Percentiles rank a stretch among this genome's conserved stretches.
Conservation (phyloP, 2,329 filamentous ascomycete genomes). For the Pyrenochaeta sp. region DNA sequence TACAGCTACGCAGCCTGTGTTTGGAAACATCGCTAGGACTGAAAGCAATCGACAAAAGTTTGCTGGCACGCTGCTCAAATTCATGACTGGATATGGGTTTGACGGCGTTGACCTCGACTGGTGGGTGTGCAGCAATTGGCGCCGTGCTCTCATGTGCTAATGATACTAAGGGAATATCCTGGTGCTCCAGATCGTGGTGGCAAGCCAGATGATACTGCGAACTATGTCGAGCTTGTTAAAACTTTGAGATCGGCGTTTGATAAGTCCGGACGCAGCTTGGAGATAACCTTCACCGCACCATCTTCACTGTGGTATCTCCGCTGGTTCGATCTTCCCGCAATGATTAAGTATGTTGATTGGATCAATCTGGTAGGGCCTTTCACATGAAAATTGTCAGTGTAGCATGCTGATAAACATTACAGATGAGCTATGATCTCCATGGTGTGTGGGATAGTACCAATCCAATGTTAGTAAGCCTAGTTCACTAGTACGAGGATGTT, state of each 20-base stretch:
- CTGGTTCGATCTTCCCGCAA: conserved; percentile 28
- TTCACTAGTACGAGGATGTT: too few relatives aligned
- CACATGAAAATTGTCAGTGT: too few relatives aligned
- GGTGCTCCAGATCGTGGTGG: conserved; percentile 47
- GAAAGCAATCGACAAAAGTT: conserved; percentile 37
- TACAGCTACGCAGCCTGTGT: conserved; percentile 26
- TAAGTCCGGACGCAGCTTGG: background rate
- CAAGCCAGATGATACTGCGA: conserved; percentile 35
- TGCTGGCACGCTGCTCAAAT: conserved; percentile 43
- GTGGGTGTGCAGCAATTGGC: too few relatives aligned
- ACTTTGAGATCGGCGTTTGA: background rate
- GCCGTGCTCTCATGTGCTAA: too few relatives aligned
- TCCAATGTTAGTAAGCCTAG: conserved; percentile 31
- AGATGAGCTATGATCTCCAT: conserved; percentile 57
- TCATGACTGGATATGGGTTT: conserved; percentile 52
- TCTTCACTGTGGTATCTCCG: conserved; percentile 31
- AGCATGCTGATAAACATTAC: too few relatives aligned
- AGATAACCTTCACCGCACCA: conserved; percentile 23
- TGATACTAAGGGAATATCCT: conserved; percentile 3
- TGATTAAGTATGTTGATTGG: conserved; percentile 39
- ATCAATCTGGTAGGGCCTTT: conserved; percentile 45
- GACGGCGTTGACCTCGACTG: conserved; percentile 58
- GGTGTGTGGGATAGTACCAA: conserved; percentile 48
- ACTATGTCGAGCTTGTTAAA: conserved; percentile 10
- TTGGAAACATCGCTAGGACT: conserved; percentile 34